phyloP scores from a whole-genome alignment of 2,329 filamentous ascomycete species.

The Alternaria ethzedia region DNA sequence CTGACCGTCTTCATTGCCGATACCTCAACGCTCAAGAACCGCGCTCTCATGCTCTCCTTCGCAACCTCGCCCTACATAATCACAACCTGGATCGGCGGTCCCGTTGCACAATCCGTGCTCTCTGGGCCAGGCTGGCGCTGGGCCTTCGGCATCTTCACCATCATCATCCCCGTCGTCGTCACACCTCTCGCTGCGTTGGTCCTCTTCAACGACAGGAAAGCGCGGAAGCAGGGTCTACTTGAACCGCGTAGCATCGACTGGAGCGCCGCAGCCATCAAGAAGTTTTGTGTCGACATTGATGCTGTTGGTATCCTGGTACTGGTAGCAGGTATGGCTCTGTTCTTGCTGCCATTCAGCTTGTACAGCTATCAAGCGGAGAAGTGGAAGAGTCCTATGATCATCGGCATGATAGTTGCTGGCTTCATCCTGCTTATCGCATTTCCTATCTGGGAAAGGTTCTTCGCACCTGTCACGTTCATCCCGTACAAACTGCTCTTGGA shows the following conservation, averaged over 20 bases:
- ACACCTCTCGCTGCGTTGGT: slow-evolving; percentile 65
- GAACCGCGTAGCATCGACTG: neutral
- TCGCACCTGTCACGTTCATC: neutral
- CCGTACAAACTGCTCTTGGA: slow-evolving; percentile 42
- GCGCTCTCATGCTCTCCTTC: slow-evolving; percentile 67
- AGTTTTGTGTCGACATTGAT: neutral
- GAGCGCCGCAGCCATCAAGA: neutral
- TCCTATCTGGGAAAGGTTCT: neutral
- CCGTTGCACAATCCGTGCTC: slow-evolving; percentile 63
- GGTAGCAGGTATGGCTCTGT: slow-evolving; percentile 65
- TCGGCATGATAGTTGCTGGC: slow-evolving; percentile 47
- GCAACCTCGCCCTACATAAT: slow-evolving; percentile 68
- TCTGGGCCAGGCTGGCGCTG: slow-evolving; percentile 66
- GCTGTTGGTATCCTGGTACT: neutral
- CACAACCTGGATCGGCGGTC: slow-evolving; percentile 67
- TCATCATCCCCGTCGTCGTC: slow-evolving; percentile 67
- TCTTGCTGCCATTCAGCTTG: slow-evolving; percentile 73
- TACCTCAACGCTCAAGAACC: slow-evolving; percentile 67
- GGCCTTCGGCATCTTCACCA: slow-evolving; percentile 70
- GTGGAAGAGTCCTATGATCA: slow-evolving; percentile 45
- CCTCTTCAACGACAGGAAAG: slow-evolving; percentile 52
- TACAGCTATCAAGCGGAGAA: slow-evolving; percentile 33
- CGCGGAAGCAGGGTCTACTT: neutral
- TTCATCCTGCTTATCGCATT: slow-evolving; percentile 30
- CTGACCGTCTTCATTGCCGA: slow-evolving; percentile 71